Evolutionary conservation across 371 early-diverging fungal species (phyloP).

Genomic region (Syncephalis plumigaleata): DNA sequence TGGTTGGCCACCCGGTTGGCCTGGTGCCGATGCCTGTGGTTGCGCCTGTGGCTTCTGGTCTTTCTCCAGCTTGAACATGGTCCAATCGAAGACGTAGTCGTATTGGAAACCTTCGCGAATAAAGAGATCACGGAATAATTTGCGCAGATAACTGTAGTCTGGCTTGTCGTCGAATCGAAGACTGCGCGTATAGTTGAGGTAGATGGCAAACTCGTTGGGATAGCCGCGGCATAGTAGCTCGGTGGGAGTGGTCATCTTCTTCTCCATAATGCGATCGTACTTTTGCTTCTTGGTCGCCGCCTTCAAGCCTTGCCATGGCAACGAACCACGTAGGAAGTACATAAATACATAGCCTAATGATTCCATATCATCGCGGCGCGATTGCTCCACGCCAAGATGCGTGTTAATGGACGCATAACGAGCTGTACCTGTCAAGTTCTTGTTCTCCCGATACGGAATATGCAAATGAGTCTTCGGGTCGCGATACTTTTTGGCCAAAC

Average conservation of each 20-base stretch:
- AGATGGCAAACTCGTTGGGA: slow-evolving; percentile 92
- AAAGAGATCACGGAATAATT: slow-evolving; percentile 91
- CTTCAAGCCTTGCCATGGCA: slow-evolving; percentile 99
- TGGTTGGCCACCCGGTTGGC: no score
- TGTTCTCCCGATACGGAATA: slow-evolving; percentile 95
- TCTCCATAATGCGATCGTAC: slow-evolving; percentile 98
- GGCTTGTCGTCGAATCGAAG: slow-evolving; percentile 98
- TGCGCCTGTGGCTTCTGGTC: no score
- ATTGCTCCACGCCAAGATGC: slow-evolving; percentile 97
- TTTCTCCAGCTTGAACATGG: slow-evolving; percentile 18
- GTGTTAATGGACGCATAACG: slow-evolving; percentile 98
- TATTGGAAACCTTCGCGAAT: slow-evolving; percentile 85
- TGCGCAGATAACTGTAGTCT: slow-evolving; percentile 94
- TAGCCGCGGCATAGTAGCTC: slow-evolving; percentile 92
- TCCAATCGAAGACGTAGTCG: slow-evolving; percentile 98
- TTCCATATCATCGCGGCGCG: slow-evolving; percentile 99
- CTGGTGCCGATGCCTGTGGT: no score
- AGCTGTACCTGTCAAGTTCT: slow-evolving; percentile 98
- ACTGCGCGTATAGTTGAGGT: slow-evolving; percentile 91
- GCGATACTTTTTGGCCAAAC: slow-evolving; percentile 96
- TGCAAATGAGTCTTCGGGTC: slow-evolving; percentile 94
- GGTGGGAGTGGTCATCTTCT: slow-evolving; percentile 96
- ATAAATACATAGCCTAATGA: slow-evolving; percentile 97
- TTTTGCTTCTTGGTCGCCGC: slow-evolving; percentile 98
- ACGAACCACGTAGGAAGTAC: slow-evolving; percentile 96